Conservation (phyloP, 805 yeast genomes). For the Yamadazyma nakazawae region DNA sequence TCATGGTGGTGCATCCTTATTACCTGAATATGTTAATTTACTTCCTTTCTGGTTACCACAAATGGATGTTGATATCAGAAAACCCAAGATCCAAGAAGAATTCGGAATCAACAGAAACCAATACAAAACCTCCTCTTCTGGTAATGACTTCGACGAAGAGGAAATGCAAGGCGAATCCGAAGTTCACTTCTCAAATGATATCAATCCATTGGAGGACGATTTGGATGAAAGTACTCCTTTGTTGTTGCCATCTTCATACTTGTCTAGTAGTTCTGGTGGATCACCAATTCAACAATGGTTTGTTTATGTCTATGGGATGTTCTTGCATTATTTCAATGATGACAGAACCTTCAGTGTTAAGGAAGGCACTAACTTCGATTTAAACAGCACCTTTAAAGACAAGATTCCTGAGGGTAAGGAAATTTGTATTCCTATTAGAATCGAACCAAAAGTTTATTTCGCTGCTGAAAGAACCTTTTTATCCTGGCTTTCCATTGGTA, state of each 20-base stretch:
- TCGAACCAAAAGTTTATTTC: conserved; percentile 98
- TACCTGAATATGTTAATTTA: conserved; percentile 77
- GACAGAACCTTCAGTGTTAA: conserved; percentile 45
- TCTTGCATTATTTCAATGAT: conserved; percentile 41
- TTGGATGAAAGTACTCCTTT: conserved; percentile 46
- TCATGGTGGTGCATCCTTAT: conserved; percentile 91
- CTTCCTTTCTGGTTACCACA: conserved; percentile 98
- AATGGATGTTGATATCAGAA: conserved; percentile 92
- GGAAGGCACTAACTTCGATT: conserved; percentile 43
- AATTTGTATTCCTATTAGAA: conserved; percentile 90
- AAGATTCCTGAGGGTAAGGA: conserved; percentile 84
- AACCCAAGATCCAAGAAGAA: conserved; percentile 63
- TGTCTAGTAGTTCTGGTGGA: conserved; percentile 22
- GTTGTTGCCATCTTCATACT: conserved; percentile 37
- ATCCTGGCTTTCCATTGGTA: conserved; percentile 89
- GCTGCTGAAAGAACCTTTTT: conserved; percentile 95
- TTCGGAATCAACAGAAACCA: conserved; percentile 58
- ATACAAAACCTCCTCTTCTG: conserved; percentile 38
- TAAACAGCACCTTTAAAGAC: conserved; percentile 45
- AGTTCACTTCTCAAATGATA: conserved; percentile 44
- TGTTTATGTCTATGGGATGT: conserved; percentile 29
- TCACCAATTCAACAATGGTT: conserved; percentile 34
- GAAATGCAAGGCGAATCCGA: conserved; percentile 34
- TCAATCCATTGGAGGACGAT: conserved; percentile 47
- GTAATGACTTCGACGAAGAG: conserved; percentile 67